Evolutionary conservation across 2,329 filamentous ascomycete species (phyloP).

Genomic region (Xylariaceae sp.): DNA sequence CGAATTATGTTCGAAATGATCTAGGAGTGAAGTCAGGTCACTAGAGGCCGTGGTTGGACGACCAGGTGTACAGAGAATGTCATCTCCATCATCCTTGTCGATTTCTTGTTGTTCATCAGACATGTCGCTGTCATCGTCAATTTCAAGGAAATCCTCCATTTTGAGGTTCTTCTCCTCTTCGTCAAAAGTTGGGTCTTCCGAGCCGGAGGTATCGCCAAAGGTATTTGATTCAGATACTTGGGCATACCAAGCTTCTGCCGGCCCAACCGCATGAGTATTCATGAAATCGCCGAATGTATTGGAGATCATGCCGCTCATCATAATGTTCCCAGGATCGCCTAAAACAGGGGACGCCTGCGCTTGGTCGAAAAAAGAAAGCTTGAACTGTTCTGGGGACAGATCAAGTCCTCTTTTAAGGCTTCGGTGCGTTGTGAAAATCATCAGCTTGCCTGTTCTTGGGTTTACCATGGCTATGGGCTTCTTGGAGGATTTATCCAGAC

Average conservation of each 20-base stretch:
- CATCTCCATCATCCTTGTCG: constrained; percentile 41
- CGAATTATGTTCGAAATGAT: constrained; percentile 61
- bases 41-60: constrained; percentile 47
- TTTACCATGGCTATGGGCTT: constrained; percentile 58
- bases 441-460: constrained; percentile 56
- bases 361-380: constrained; percentile 42
- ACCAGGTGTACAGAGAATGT: constrained; percentile 48
- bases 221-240: constrained; percentile 58
- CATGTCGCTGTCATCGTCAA: constrained; percentile 55
- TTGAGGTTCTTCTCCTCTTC: constrained; percentile 62
- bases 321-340: constrained; percentile 67
- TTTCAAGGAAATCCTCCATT: constrained; percentile 69
- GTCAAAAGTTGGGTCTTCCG: constrained; percentile 57
- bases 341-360: constrained; percentile 53
- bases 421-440: constrained; percentile 56
- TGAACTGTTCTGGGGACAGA: constrained; percentile 53
- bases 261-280: constrained; percentile 64
- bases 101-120: constrained; percentile 54
- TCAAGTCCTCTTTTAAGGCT: constrained; percentile 43
- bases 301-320: constrained; percentile 69
- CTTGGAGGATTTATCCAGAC: constrained; percentile 49
- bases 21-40: constrained; percentile 54
- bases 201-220: constrained; percentile 36
- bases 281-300: constrained; percentile 54
- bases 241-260: constrained; percentile 72